A percentile compares a stretch with the other conserved stretches of the same genome.
Evolutionary conservation across 768 basidiomycete genomes (phyloP).

Genomic region (Podaxis rugospora): DNA sequence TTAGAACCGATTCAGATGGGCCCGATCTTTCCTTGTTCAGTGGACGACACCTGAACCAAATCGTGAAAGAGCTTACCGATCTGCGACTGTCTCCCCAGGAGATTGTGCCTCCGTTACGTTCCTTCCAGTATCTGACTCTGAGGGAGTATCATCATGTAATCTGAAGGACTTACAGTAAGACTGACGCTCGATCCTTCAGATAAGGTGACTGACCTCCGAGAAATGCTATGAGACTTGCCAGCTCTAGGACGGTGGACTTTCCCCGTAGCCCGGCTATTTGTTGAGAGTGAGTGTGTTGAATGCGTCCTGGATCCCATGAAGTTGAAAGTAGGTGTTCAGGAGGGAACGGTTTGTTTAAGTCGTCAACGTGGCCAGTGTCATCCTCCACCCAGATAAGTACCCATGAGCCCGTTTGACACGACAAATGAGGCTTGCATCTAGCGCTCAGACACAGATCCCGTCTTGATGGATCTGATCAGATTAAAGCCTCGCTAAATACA

Average conservation of each 20-base stretch:
- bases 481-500: slow-evolving; percentile 1
- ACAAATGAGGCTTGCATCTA: neutral
- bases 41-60: neutral
- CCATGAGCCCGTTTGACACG: neutral
- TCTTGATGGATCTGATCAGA: neutral
- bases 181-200: neutral
- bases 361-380: neutral
- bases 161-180: neutral
- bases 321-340: neutral
- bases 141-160: neutral
- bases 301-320: neutral
- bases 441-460: neutral
- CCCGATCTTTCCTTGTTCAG: neutral
- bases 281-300: neutral
- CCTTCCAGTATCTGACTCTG: neutral
- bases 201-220: neutral
- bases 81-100: neutral
- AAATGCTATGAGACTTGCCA: neutral
- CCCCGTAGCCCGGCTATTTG: neutral
- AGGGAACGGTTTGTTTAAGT: neutral
- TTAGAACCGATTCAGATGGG: neutral
- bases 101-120: neutral
- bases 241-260: neutral
- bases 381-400: neutral
- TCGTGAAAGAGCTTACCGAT: neutral